Conservation (phyloP, 768 basidiomycete species). For the Symmetrospora coprosmae region DNA sequence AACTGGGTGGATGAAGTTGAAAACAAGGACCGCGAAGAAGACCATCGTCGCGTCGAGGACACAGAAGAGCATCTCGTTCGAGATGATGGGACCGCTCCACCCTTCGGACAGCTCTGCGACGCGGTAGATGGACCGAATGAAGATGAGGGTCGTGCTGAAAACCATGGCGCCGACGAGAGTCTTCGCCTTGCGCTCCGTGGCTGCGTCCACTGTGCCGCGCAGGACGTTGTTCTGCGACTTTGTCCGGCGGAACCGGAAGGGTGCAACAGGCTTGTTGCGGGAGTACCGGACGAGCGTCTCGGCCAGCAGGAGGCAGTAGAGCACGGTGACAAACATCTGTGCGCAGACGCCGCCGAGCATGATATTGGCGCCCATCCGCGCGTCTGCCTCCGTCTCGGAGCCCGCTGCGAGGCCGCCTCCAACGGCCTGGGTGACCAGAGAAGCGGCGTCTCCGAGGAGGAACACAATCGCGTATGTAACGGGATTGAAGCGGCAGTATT, state of each 20-base stretch:
- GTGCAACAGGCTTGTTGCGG: neutral
- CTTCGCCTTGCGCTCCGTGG: neutral
- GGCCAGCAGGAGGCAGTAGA: slow-evolving; percentile 6
- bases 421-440: slow-evolving; percentile 1
- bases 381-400: neutral
- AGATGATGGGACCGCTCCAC: slow-evolving; percentile 6
- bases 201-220: neutral
- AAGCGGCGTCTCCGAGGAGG: neutral
- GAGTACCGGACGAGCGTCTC: slow-evolving; percentile 13
- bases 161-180: slow-evolving; percentile 1
- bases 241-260: too few species aligned
- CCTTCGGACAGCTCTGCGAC: slow-evolving; percentile 2
- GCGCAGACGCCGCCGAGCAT: slow-evolving; percentile 4
- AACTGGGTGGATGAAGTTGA: slow-evolving; percentile 5
- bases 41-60: slow-evolving; percentile 13
- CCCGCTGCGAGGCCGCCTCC: neutral
- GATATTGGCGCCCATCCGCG: slow-evolving; percentile 6
- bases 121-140: slow-evolving; percentile 14
- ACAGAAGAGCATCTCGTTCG: slow-evolving; percentile 11
- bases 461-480: neutral
- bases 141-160: slow-evolving; percentile 14
- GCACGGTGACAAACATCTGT: slow-evolving; percentile 12
- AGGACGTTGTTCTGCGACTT: too few species aligned
- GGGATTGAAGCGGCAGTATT: slow-evolving; percentile 20
- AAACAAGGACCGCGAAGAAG: neutral